Percentiles rank a stretch among this genome's conserved stretches.
These are phyloP conservation scores for Neonectria punicea DNA, from an alignment of 2,329 filamentous ascomycete species.

Conservation along the genomic window DNA sequence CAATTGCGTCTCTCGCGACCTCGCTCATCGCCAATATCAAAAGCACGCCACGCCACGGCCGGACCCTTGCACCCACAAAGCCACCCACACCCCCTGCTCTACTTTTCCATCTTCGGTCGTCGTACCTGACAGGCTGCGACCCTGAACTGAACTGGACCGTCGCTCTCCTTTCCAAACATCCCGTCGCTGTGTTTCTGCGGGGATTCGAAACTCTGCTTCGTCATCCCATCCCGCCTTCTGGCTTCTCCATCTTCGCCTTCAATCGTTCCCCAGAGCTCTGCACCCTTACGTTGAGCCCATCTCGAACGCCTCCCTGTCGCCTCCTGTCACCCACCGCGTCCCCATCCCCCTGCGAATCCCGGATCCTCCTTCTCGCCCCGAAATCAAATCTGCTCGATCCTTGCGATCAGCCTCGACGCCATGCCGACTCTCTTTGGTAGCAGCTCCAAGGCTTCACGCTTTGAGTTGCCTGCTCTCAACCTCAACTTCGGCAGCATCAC, in stretches of 20 bases:
- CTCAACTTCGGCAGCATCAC: constrained; percentile 69
- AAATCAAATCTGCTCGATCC: constrained; percentile 30
- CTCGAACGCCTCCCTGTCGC: neutral
- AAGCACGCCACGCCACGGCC: constrained; percentile 42
- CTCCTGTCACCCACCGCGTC: constrained; percentile 25
- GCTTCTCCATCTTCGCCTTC: constrained; percentile 28
- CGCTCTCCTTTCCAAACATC: constrained; percentile 38
- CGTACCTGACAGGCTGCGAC: constrained; percentile 34
- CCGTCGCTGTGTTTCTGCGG: constrained; percentile 42
- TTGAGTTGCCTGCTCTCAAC: constrained; percentile 68
- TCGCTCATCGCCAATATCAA: constrained; percentile 28
- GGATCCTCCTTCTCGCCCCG: constrained; percentile 25
- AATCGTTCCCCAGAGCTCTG: neutral
- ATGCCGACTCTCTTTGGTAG: constrained; percentile 49
- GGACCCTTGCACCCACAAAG: constrained; percentile 42
- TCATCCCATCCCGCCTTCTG: constrained; percentile 38
- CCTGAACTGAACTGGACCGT: constrained; percentile 31
- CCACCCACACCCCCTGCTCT: constrained; percentile 41
- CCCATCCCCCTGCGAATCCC: constrained; percentile 26
- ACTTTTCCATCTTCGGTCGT: constrained; percentile 39
- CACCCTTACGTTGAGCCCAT: neutral
- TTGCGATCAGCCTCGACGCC: constrained; percentile 17
- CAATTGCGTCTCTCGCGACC: constrained; percentile 28
- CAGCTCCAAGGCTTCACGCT: constrained; percentile 50
- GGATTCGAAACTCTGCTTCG: constrained; percentile 42